These are phyloP conservation scores for Fusarium sp. DNA, from an alignment of 2,329 filamentous ascomycete genomes.

Conservation along the genomic window DNA sequence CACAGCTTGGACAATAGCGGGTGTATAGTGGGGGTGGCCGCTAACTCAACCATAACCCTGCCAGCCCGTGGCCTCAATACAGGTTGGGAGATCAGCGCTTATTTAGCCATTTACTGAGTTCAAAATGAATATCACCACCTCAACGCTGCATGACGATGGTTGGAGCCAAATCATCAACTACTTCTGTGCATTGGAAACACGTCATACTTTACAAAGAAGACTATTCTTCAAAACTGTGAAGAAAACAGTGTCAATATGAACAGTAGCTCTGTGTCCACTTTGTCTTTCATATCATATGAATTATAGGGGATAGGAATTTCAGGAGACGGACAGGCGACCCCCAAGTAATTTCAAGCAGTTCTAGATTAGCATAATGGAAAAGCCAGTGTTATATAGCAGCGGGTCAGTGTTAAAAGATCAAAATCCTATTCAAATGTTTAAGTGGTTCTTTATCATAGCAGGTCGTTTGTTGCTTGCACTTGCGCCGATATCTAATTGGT, in stretches of 20 bases:
- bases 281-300: conserved; percentile 1
- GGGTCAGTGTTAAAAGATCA: background rate
- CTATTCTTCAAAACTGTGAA: background rate
- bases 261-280: background rate
- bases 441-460: background rate
- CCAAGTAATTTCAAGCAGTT: background rate
- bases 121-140: background rate
- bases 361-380: no score
- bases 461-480: conserved; percentile 7
- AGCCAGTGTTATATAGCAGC: background rate
- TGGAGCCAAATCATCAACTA: background rate
- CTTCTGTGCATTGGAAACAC: background rate
- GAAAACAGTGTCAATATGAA: background rate
- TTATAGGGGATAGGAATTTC: background rate
- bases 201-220: background rate
- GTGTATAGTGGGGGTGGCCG: conserved; percentile 21
- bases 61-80: background rate
- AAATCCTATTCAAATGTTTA: background rate
- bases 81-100: background rate
- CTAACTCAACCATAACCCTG: conserved; percentile 14
- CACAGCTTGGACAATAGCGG: conserved; percentile 28
- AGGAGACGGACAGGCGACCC: background rate
- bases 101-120: background rate
- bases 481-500: conserved; percentile 39
- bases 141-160: background rate